These are phyloP conservation scores for Populus hybrid DNA, from an alignment of 441 rosid species.

Conservation along the genomic window DNA sequence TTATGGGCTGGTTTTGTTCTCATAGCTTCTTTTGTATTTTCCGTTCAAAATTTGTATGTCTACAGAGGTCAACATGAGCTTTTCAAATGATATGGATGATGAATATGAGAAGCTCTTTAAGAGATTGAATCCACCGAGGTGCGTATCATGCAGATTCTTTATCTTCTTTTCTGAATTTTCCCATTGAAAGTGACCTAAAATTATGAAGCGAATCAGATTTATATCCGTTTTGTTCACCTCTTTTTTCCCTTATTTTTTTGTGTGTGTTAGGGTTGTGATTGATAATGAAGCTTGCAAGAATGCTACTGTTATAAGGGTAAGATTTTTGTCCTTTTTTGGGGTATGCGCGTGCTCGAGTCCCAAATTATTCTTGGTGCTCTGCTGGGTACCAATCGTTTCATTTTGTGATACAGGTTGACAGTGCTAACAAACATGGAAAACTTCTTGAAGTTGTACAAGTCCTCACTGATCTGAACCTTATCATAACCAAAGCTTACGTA, in stretches of 20 bases:
- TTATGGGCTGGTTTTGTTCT: conserved; percentile 24
- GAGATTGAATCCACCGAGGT: conserved; percentile 92
- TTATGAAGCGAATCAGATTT: background rate
- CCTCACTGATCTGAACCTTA: conserved; percentile 86
- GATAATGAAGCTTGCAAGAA: conserved; percentile 34
- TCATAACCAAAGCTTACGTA: conserved; percentile 76
- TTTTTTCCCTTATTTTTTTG: background rate
- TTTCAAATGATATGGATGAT: conserved; percentile 62
- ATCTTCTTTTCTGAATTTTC: conserved; percentile 8
- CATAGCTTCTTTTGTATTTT: background rate
- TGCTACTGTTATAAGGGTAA: conserved; percentile 78
- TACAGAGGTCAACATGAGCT: conserved; percentile 56
- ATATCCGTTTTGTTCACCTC: background rate
- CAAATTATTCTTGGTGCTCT: conserved; percentile 5
- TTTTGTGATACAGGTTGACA: conserved; percentile 57
- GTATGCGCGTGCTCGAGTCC: background rate
- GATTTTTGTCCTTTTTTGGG: background rate
- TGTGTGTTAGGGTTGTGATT: conserved; percentile 59
- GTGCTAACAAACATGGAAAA: conserved; percentile 87
- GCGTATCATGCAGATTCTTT: background rate
- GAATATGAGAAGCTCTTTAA: conserved; percentile 76
- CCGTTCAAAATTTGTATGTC: background rate
- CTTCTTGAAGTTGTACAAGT: conserved; percentile 92
- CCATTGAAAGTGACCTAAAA: background rate
- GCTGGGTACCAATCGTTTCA: conserved; percentile 8